Base-by-base conservation (phyloP, 768 basidiomycete species). In the Roridomyces roridus region DNA sequence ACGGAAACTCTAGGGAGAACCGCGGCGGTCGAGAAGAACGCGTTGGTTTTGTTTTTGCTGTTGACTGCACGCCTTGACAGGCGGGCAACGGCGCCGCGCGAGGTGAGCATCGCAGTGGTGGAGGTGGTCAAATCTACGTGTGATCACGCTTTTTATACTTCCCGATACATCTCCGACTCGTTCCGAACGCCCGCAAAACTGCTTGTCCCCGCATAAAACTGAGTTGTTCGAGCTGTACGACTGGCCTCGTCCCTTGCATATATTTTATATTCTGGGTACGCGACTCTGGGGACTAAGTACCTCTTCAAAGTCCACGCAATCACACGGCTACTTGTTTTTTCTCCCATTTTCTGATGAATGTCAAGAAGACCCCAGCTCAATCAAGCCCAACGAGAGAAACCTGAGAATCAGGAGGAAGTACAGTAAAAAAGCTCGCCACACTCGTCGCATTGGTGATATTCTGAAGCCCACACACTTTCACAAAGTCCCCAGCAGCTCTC, bases 1-100 rank as follows among this genome's bases (percentile, higher is more conserved):
- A 76, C 79, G 74, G 75, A 79, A 74, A 68, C 82, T 78, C 74
- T 81, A 68, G 76, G 83, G 65, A 83, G 71, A 70, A 86, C 80
- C 58, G 85, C 75, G 54, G 88, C 83, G 55, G 91, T 88, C 62
- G 90, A 89, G 78, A 93, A 89, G 78, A 92, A 88, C 71, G 90
- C 86, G 75, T 79, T 85, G 18, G 88, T 84, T 77, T 85, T 86
- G 77, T 85, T 89, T 67, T 86, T 84, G 73, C 78, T 85, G 73
- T 86, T 86, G 72, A 86, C 80, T 67, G 89, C 89, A 80, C 91
- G 87, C 83, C 86, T 89, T 59, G 92, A 90, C 76, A 94, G 81
- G 77, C 92, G 92, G 74, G 90, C 83, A 76, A 92, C 85, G 73
- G 88, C 84, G 79, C 90, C 89, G 75, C 92, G 90, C 68, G 90